A percentile compares a stretch with the other conserved stretches of the same genome.
phyloP scores from a whole-genome alignment of 495 filamentous ascomycete species.

The Geoglossum glabrum region DNA sequence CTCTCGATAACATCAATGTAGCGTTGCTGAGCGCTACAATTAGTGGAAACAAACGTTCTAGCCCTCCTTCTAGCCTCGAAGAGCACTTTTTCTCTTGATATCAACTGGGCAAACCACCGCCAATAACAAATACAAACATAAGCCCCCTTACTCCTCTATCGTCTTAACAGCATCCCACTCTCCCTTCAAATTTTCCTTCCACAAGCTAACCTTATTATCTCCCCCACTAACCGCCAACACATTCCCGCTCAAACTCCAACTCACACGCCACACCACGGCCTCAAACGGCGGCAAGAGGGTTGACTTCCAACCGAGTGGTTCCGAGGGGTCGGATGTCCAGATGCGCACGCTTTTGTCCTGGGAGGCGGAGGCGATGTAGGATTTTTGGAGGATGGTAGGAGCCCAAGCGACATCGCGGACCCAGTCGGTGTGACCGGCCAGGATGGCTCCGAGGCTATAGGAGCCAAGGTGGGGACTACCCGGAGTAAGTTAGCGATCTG shows the following conservation, averaged over 20 bases:
- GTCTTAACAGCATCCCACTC: conserved; percentile 91
- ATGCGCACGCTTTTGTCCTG: conserved; percentile 95
- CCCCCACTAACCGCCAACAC: conserved; percentile 79
- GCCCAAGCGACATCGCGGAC: conserved; percentile 96
- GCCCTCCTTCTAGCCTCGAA: no score
- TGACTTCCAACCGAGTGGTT: conserved; percentile 39
- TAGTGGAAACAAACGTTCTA: no score
- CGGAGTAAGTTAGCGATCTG: neutral
- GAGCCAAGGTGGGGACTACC: conserved; percentile 29
- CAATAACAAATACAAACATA: neutral
- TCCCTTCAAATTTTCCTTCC: conserved; percentile 60
- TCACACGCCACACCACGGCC: conserved; percentile 80
- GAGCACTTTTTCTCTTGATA: neutral
- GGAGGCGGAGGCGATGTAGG: conserved; percentile 83
- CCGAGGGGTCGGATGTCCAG: conserved; percentile 41
- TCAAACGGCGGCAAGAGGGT: conserved; percentile 65
- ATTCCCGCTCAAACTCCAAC: conserved; percentile 95
- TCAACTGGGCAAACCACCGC: neutral
- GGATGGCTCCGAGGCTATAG: conserved; percentile 32
- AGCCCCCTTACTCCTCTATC: conserved; percentile 67
- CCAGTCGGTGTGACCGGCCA: conserved; percentile 81
- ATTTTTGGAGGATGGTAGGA: conserved; percentile 79
- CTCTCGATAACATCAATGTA: no score
- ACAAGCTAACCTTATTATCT: conserved; percentile 91
- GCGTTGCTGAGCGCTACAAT: no score